phyloP scores from a whole-genome alignment of 257 asterid genomes.

The Solanum bulbocastanum region DNA sequence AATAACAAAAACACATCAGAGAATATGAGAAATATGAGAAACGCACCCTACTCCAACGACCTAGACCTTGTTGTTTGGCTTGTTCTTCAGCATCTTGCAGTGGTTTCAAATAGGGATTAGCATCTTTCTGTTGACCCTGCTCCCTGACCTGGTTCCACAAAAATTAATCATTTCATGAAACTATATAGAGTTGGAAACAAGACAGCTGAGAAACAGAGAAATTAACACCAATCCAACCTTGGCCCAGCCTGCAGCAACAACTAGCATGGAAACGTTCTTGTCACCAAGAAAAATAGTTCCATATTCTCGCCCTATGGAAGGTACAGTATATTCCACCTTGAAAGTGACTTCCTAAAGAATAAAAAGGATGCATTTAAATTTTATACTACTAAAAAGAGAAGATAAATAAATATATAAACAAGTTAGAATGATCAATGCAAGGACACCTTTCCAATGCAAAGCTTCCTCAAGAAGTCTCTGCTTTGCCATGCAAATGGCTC shows the following conservation, averaged over 20 bases:
- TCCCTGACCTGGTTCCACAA: slow-evolving; percentile 67
- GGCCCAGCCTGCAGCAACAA: slow-evolving; percentile 96
- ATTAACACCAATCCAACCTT: slow-evolving; percentile 37
- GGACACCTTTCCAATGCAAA: slow-evolving; percentile 81
- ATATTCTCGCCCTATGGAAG: slow-evolving; percentile 80
- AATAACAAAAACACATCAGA: background rate
- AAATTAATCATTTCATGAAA: background rate
- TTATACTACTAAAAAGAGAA: background rate
- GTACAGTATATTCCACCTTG: slow-evolving; percentile 81
- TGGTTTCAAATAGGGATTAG: slow-evolving; percentile 68
- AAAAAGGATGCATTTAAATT: background rate
- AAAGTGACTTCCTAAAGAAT: slow-evolving; percentile 68
- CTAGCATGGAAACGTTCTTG: slow-evolving; percentile 64
- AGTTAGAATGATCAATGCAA: background rate
- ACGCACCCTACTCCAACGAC: slow-evolving; percentile 91
- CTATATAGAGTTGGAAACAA: background rate
- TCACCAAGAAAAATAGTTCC: slow-evolving; percentile 87
- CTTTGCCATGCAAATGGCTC: slow-evolving; percentile 99
- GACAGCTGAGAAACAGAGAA: background rate
- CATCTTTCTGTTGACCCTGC: slow-evolving; percentile 87
- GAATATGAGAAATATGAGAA: background rate
- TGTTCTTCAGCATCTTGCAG: slow-evolving; percentile 70
- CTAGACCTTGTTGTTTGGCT: slow-evolving; percentile 88
- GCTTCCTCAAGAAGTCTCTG: slow-evolving; percentile 82
- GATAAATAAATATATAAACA: background rate